A percentile compares a stretch with the other conserved stretches of the same genome.
These are phyloP conservation scores for Biscogniauxia marginata DNA, from an alignment of 2,329 filamentous ascomycete genomes.

Conservation along the genomic window DNA sequence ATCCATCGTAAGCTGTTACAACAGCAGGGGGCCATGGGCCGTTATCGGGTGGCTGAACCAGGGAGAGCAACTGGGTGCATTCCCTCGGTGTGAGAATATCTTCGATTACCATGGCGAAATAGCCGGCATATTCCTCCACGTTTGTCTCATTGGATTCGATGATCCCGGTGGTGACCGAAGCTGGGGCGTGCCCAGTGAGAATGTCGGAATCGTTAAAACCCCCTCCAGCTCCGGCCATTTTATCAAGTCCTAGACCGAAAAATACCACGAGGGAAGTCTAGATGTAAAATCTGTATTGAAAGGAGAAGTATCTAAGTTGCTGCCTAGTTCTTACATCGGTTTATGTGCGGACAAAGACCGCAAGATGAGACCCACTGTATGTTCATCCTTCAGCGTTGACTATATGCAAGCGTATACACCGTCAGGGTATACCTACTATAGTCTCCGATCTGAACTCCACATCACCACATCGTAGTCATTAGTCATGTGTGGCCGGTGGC, in stretches of 20 bases:
- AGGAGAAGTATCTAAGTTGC: neutral
- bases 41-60: conserved; percentile 6
- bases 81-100: conserved; percentile 7
- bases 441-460: too few species aligned
- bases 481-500: too few species aligned
- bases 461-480: too few species aligned
- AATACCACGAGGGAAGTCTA: too few species aligned
- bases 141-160: conserved; percentile 13
- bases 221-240: neutral
- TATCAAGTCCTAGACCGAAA: neutral
- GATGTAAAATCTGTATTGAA: neutral
- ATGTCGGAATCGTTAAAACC: neutral
- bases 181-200: conserved; percentile 5
- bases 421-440: too few species aligned
- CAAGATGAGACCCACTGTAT: neutral
- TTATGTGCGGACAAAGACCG: too few species aligned
- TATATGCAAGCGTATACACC: too few species aligned
- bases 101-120: conserved; percentile 15
- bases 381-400: too few species aligned
- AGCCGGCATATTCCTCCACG: conserved; percentile 7
- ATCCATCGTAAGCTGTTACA: conserved; percentile 9
- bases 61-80: conserved; percentile 7
- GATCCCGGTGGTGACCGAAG: conserved; percentile 1
- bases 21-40: conserved; percentile 9
- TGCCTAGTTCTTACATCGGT: neutral